These are phyloP conservation scores for Suhomyces terraborum DNA, from an alignment of 1,139 yeast genomes.

Conservation along the genomic window DNA sequence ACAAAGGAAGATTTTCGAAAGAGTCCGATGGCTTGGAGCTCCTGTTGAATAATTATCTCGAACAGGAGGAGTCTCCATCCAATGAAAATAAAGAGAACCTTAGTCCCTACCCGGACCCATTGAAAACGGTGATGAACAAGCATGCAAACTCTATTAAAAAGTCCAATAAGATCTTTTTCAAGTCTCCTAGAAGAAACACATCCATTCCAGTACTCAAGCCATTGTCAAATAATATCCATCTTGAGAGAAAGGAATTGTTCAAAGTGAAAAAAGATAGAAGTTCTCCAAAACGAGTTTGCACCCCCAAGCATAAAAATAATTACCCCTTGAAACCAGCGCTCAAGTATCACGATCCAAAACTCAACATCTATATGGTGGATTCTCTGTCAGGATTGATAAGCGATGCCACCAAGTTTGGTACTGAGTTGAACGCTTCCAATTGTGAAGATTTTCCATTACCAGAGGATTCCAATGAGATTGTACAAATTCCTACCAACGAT, in stretches of 20 bases:
- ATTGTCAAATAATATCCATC: constrained; percentile 25
- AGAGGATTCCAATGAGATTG: constrained; percentile 57
- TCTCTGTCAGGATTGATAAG: constrained; percentile 65
- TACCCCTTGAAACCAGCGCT: constrained; percentile 42
- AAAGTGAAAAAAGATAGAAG: constrained; percentile 15
- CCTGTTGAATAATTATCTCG: constrained; percentile 32
- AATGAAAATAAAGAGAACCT: constrained; percentile 41
- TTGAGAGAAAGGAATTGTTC: constrained; percentile 23
- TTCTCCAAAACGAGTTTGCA: constrained; percentile 44
- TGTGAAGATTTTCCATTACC: constrained; percentile 68
- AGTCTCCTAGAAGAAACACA: constrained; percentile 23
- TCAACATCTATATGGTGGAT: constrained; percentile 58
- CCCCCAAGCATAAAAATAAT: constrained; percentile 40
- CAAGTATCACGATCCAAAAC: constrained; percentile 29
- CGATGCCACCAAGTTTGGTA: constrained; percentile 77
- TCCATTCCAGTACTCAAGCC: constrained; percentile 38
- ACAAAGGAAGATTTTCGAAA: constrained; percentile 39
- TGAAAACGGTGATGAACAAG: constrained; percentile 24
- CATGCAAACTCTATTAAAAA: constrained; percentile 26
- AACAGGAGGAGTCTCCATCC: constrained; percentile 7
- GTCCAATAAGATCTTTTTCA: constrained; percentile 27
- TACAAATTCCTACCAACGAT: constrained; percentile 65
- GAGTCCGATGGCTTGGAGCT: constrained; percentile 31
- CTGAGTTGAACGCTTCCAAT: constrained; percentile 67
- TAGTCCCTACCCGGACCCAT: constrained; percentile 32